Evolutionary conservation across 2,329 filamentous ascomycete species (phyloP).

Genomic region (Verticillium alfalfae): DNA sequence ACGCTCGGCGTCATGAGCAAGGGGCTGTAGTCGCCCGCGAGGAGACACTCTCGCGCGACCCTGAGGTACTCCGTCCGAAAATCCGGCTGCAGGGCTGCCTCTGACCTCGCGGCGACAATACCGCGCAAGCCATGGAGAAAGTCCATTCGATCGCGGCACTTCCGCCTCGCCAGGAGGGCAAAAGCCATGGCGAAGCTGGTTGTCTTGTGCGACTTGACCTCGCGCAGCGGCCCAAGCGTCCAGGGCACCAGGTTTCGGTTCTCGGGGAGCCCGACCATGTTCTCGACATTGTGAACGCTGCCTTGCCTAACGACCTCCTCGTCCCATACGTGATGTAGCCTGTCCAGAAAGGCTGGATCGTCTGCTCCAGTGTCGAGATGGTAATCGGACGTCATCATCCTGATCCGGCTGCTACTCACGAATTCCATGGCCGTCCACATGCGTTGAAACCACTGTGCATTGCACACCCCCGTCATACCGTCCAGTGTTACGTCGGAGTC

Average conservation of each 20-base stretch:
- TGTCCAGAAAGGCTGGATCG: background rate
- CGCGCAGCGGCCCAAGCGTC: background rate
- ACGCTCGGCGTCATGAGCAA: constrained; percentile 1
- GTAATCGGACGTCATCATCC: background rate
- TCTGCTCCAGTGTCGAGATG: background rate
- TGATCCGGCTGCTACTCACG: background rate
- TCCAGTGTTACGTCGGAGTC: background rate
- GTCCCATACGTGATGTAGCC: background rate
- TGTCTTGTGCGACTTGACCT: background rate
- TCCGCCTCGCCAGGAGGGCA: background rate
- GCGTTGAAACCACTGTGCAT: background rate
- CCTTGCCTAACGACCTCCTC: background rate
- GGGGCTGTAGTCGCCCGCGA: background rate
- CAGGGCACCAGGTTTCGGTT: background rate
- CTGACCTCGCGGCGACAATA: background rate
- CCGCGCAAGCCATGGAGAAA: background rate
- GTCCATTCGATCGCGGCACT: background rate
- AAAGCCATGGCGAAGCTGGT: constrained; percentile 1
- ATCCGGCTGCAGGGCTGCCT: background rate
- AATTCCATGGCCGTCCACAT: constrained; percentile 2
- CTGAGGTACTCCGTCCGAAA: background rate
- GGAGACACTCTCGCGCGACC: background rate
- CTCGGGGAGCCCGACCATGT: background rate
- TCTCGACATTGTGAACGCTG: background rate
- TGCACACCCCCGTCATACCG: constrained; percentile 2